These are phyloP conservation scores for Candida sojae DNA, from an alignment of 1,139 yeast genomes.

Conservation along the genomic window DNA sequence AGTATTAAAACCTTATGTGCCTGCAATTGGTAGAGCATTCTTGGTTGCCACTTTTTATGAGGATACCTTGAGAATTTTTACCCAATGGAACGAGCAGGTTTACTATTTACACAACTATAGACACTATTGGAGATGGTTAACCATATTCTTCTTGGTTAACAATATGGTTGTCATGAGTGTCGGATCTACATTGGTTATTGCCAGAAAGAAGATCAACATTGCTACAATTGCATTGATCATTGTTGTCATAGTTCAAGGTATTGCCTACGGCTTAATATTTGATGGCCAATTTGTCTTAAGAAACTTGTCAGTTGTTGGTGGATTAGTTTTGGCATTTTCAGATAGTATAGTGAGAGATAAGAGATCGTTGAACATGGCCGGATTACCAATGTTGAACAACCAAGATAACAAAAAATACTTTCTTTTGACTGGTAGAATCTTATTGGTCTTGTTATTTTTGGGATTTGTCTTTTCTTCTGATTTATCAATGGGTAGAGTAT, in stretches of 20 bases:
- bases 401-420: slow-evolving; percentile 84
- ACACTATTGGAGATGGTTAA: slow-evolving; percentile 76
- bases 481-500: slow-evolving; percentile 67
- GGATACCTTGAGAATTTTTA: slow-evolving; percentile 79
- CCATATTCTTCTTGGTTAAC: slow-evolving; percentile 62
- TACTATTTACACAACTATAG: slow-evolving; percentile 81
- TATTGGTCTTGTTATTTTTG: slow-evolving; percentile 81
- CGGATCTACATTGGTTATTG: slow-evolving; percentile 73
- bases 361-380: slow-evolving; percentile 76
- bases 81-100: slow-evolving; percentile 93
- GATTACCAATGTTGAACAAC: slow-evolving; percentile 83
- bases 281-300: slow-evolving; percentile 83
- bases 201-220: slow-evolving; percentile 67
- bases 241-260: slow-evolving; percentile 82
- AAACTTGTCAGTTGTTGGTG: slow-evolving; percentile 91
- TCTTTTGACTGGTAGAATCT: slow-evolving; percentile 83
- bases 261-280: slow-evolving; percentile 84
- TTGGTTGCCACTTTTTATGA: slow-evolving; percentile 95
- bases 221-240: slow-evolving; percentile 72
- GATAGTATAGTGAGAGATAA: slow-evolving; percentile 86
- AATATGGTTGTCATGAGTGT: slow-evolving; percentile 72
- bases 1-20: slow-evolving; percentile 71
- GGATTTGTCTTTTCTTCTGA: slow-evolving; percentile 81
- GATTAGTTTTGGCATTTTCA: slow-evolving; percentile 82
- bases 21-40: slow-evolving; percentile 84